Percentiles rank a stretch among this genome's conserved stretches.
Evolutionary conservation across 805 yeast genomes (phyloP).

Genomic region (Starmerella vaccinii): DNA sequence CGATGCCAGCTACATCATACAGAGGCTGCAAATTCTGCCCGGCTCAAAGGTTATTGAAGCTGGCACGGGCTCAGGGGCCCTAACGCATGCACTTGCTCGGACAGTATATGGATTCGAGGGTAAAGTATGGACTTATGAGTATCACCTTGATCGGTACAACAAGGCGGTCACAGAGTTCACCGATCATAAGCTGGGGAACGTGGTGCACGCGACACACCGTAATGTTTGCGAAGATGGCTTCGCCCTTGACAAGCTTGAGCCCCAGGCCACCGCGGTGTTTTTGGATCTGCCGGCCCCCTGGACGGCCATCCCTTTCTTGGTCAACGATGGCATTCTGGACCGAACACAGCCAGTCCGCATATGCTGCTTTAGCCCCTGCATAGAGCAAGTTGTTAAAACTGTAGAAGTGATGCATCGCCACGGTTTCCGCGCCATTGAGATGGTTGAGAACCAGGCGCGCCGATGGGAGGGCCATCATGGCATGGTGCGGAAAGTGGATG

Average conservation of each 20-base stretch:
- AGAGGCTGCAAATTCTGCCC: conserved; percentile 61
- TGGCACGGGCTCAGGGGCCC: conserved; percentile 96
- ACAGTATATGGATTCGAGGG: conserved; percentile 49
- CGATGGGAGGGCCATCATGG: conserved; percentile 84
- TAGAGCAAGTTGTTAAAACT: conserved; percentile 89
- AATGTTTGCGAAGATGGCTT: conserved; percentile 91
- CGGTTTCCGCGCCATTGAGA: conserved; percentile 81
- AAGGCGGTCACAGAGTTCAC: conserved; percentile 73
- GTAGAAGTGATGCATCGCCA: conserved; percentile 58
- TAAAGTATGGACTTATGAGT: conserved; percentile 72
- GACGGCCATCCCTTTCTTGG: conserved; percentile 77
- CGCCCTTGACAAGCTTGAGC: conserved; percentile 26
- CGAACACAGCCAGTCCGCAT: conserved; percentile 41
- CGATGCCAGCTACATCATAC: conserved; percentile 83
- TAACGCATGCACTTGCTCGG: conserved; percentile 85
- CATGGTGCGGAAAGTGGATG: conserved; percentile 72
- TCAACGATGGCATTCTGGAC: conserved; percentile 31
- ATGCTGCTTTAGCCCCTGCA: conserved; percentile 96
- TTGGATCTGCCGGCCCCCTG: conserved; percentile 95
- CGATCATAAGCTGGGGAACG: conserved; percentile 52
- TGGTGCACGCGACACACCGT: conserved; percentile 69
- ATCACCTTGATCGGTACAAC: conserved; percentile 69
- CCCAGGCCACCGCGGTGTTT: conserved; percentile 59
- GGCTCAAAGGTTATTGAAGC: conserved; percentile 85
- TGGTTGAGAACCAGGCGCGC: conserved; percentile 80